Evolutionary conservation across 768 basidiomycete genomes (phyloP).

Genomic region (Kwoniella botswanensis): DNA sequence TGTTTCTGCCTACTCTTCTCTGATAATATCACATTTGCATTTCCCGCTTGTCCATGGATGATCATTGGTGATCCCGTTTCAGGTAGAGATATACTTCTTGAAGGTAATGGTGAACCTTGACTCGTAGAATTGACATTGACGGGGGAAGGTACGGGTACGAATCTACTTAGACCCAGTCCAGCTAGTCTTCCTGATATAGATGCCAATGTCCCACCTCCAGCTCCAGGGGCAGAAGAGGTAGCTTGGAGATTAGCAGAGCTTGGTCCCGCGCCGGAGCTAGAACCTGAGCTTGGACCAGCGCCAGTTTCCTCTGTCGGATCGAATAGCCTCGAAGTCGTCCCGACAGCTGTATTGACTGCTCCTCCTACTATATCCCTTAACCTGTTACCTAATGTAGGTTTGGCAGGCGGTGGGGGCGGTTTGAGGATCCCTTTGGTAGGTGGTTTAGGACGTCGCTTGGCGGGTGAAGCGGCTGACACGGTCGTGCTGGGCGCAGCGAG

Average conservation of each 20-base stretch:
- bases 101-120: conserved; percentile 24
- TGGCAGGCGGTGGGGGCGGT: conserved; percentile 56
- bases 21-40: conserved; percentile 18
- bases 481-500: neutral
- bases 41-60: neutral
- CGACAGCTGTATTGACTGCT: conserved; percentile 26
- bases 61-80: conserved; percentile 20
- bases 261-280: neutral
- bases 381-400: conserved; percentile 53
- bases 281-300: conserved; percentile 22
- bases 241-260: conserved; percentile 12
- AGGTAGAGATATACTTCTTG: conserved; percentile 26
- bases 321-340: conserved; percentile 23
- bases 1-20: conserved; percentile 57
- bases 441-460: conserved; percentile 48
- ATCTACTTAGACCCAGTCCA: conserved; percentile 46
- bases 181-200: conserved; percentile 45
- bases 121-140: neutral
- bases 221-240: conserved; percentile 26
- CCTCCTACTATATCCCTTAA: conserved; percentile 55
- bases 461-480: conserved; percentile 34
- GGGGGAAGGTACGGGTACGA: conserved; percentile 35
- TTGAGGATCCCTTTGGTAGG: conserved; percentile 59
- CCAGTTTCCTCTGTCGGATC: conserved; percentile 27
- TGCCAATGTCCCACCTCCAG: conserved; percentile 42